Base-by-base conservation (phyloP, 768 basidiomycete genomes). In the Termitomyces bulborhizus region DNA sequence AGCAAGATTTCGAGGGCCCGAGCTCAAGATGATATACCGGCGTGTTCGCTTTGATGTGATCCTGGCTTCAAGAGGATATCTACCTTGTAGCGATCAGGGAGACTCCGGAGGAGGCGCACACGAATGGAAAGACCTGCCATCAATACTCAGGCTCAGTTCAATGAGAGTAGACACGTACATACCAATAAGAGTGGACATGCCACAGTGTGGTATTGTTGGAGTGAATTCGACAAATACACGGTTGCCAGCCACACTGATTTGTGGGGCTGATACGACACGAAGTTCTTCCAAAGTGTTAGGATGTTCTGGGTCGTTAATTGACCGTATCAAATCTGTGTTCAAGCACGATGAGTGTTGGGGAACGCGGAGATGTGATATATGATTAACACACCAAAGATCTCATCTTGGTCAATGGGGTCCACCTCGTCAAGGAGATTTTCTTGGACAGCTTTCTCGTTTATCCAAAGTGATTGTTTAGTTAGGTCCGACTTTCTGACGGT, bases 171-270 rank as follows among this genome's bases (percentile, higher is more conserved):
- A 18, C 5, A 13, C 26, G 68, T 67, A 66, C 79, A 55, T 61
- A 90, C 95, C 96, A 54, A 99, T 98, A 50, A 98, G 74, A 2
- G 95, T 98, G 9, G 93, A 95, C 92, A 94, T 93, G 47, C 93
- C 93, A 60, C 96, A 98, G 65, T 98, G 95, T 9, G 97, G 96
- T 15, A 97, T 92, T 0, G 97, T 98, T 3, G 97, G 96, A 5
- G 97, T 98, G 65, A 98, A 95, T 66, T 96, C 93, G 59, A 99
- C 86, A 36, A 81, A 75, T 50, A 99, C 76, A 51, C 79, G 78
- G 59, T 93, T 88, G n/a, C 71, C 65, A 34, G 63, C 70, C 57
- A 71, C 75, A 44, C 59, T 72, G 55, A 98, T 86, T 64, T 98
- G 95, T 9, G 91, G 85, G 6, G 85, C 83, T 46, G 93, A 96